Evolutionary conservation across 139 green algal species (phyloP).

Genomic region (Diplosphaera chodatii): DNA sequence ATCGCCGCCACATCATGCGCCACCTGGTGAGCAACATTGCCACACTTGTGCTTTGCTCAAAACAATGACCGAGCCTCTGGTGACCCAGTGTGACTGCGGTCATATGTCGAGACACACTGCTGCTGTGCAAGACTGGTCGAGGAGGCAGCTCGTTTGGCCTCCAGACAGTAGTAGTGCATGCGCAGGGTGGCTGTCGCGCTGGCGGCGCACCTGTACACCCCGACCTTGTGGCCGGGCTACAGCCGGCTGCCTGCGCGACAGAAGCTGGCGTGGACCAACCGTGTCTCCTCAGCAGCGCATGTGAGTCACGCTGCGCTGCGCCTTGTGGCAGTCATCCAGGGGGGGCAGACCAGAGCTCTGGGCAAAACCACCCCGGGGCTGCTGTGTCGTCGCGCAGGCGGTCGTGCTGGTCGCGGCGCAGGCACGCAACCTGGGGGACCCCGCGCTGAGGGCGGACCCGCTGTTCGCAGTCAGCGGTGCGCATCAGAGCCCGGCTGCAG

Average conservation of each 20-base stretch:
- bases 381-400: constrained; percentile 6
- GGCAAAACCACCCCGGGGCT: no score
- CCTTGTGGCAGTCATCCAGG: background rate
- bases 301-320: background rate
- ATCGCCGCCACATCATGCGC: constrained; percentile 4
- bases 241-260: background rate
- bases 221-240: constrained; percentile 9
- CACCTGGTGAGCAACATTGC: background rate
- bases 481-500: background rate
- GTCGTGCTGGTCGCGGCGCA: constrained; percentile 15
- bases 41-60: background rate
- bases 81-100: no score
- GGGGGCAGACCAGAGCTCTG: background rate
- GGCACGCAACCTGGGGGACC: constrained; percentile 19
- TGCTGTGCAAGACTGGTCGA: no score
- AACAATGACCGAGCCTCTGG: no score
- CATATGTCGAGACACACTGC: background rate
- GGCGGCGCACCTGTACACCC: constrained; percentile 9
- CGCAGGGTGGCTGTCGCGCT: constrained; percentile 2
- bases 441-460: constrained; percentile 14
- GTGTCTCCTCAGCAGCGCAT: constrained; percentile 17
- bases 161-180: background rate
- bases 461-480: constrained; percentile 12
- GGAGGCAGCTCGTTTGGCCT: no score
- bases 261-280: constrained; percentile 23